A percentile compares a stretch with the other conserved stretches of the same genome.
phyloP scores from a whole-genome alignment of 495 filamentous ascomycete species.

The Penicillium chermesinum region DNA sequence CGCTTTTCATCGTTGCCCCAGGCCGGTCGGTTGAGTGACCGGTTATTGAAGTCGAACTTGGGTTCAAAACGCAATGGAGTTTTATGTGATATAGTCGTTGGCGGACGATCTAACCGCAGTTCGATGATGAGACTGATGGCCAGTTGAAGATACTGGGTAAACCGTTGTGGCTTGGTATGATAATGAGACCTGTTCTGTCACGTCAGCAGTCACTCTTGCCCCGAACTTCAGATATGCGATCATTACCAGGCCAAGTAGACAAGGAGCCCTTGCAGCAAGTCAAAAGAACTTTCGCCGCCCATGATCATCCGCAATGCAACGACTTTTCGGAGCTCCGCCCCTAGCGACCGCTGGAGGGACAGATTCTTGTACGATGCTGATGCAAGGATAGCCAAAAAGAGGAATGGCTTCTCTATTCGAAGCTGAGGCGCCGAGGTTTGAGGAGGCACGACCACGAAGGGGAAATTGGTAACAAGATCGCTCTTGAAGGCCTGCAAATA shows the following conservation, averaged over 20 bases:
- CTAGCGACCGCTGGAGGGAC: conserved; percentile 32
- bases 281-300: conserved; percentile 41
- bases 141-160: conserved; percentile 39
- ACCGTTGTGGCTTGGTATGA: conserved; percentile 33
- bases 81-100: conserved; percentile 21
- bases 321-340: conserved; percentile 32
- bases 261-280: conserved; percentile 45
- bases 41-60: conserved; percentile 1
- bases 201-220: no score
- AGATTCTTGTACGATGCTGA: conserved; percentile 34
- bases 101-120: conserved; percentile 36
- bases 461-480: conserved; percentile 23
- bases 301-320: conserved; percentile 41
- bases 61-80: conserved; percentile 12
- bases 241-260: conserved; percentile 42
- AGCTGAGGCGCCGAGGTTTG: conserved; percentile 10
- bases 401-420: conserved; percentile 24
- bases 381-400: conserved; percentile 33
- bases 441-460: conserved; percentile 28
- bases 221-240: no score
- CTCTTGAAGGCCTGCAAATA: conserved; percentile 18
- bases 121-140: conserved; percentile 43
- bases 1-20: conserved; percentile 22
- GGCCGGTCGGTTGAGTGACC: conserved; percentile 7
- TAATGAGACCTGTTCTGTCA: conserved; percentile 23